Evolutionary conservation across 2,329 filamentous ascomycete genomes (phyloP), one percentile per base, ranked within the genome.

Genomic region (Fusarium subglutinans): DNA sequence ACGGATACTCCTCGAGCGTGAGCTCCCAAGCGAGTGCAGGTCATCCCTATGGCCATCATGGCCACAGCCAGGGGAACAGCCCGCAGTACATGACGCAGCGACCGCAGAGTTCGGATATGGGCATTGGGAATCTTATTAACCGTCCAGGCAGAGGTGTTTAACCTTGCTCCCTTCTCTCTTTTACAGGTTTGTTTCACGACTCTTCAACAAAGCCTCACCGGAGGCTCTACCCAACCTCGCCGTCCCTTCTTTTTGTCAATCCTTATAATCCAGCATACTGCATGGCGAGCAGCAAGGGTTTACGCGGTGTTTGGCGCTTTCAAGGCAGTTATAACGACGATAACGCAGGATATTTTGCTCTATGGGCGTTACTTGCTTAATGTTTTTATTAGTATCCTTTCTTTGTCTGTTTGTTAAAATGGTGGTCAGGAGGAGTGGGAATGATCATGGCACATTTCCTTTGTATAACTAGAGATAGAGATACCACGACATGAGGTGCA

Each of bases 81-180:
- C 85, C 86, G 5, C 69, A 75, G 7, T 89, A 88, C 66, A 78
- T 88, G 81, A 81, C 76, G 14, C 84, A 86, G 73, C 81, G 89
- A 47, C 82, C 90, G 62, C 84, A 89, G 11, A 88, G 87, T 71
- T 86, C 87, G 55, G 89, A 90, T 75, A 90, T 91, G 88, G 88
- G 87, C 30, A 90, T 91, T 75, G 87, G 87, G 58, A 83, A 87
- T 57, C 87, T 91, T 66, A 89, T 91, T 74, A 89, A 90, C 80
- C 84, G 87, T 30, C 83, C 86, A 20, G 78, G 80, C 14, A 78
- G 81, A 41, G 77, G 78, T 38, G 37, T 77, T 43, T 79, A 45
- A 38, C 38, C 30, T 40, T 28, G 9, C n/a, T 5, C 14, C 24
- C 8, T 35, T 20, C n/a, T 56, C 18, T 54, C 22, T 55, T 24